A percentile compares a stretch with the other conserved stretches of the same genome.
Evolutionary conservation across 495 filamentous ascomycete genomes (phyloP).

Genomic region (Penicillium crystallinum): DNA sequence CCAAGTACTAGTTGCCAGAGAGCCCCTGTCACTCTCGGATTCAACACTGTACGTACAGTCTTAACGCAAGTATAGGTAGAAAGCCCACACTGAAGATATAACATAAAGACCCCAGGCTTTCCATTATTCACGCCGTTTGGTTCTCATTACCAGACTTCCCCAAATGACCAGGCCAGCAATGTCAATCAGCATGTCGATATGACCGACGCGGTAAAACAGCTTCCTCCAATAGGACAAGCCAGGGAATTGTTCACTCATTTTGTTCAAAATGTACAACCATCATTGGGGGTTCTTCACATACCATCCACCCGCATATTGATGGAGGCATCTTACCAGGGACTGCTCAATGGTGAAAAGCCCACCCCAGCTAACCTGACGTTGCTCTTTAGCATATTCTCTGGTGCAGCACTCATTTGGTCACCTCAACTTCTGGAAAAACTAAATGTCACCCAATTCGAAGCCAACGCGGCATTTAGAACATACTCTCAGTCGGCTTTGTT

Average conservation of each 20-base stretch:
- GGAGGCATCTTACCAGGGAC: constrained; percentile 19
- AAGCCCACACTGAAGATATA: neutral
- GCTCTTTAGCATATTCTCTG: constrained; percentile 24
- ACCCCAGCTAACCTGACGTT: constrained; percentile 11
- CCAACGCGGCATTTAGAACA: constrained; percentile 16
- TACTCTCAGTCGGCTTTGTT: constrained; percentile 17
- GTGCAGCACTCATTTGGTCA: constrained; percentile 21
- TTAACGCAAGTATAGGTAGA: neutral
- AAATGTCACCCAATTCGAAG: constrained; percentile 15
- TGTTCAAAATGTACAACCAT: constrained; percentile 16
- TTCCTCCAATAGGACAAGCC: constrained; percentile 23
- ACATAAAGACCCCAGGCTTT: neutral
- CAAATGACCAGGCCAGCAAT: neutral
- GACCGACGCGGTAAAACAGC: constrained; percentile 5
- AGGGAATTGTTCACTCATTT: constrained; percentile 23
- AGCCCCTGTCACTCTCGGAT: neutral
- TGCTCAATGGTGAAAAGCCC: constrained; percentile 17
- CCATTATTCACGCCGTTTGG: neutral
- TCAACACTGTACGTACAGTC: neutral
- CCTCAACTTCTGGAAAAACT: constrained; percentile 15
- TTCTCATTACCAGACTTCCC: neutral
- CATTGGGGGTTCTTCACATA: constrained; percentile 24
- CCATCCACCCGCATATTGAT: constrained; percentile 18
- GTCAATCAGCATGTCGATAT: neutral
- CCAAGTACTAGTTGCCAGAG: neutral